Evolutionary conservation across 1,139 yeast genomes (phyloP).

Genomic region (Nakaseomyces delphensis): DNA sequence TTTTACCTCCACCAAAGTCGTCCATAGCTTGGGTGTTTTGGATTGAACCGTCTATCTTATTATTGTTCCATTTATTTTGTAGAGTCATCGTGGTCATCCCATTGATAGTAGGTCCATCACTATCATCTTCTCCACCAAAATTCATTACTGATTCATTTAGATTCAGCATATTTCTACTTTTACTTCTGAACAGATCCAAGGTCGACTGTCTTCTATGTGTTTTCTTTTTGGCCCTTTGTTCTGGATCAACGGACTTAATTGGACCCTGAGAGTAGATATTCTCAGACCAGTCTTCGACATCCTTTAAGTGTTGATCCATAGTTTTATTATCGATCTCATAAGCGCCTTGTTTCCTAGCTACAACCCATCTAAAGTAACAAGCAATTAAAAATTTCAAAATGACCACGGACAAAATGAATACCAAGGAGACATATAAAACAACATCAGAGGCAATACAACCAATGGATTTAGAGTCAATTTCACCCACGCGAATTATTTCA

Average conservation of each 20-base stretch:
- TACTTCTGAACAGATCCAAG: conserved; percentile 8
- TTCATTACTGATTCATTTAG: conserved; percentile 13
- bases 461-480: conserved; percentile 77
- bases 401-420: conserved; percentile 76
- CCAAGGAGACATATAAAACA: conserved; percentile 70
- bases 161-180: conserved; percentile 19
- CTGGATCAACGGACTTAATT: conserved; percentile 43
- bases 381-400: conserved; percentile 72
- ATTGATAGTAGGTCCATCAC: neutral
- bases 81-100: conserved; percentile 34
- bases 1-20: conserved; percentile 7
- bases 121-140: conserved; percentile 6
- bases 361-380: conserved; percentile 77
- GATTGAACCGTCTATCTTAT: conserved; percentile 7
- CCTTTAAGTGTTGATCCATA: conserved; percentile 45
- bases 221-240: conserved; percentile 20
- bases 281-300: conserved; percentile 75
- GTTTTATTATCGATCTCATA: conserved; percentile 47
- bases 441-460: conserved; percentile 93
- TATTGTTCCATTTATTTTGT: conserved; percentile 23
- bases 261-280: conserved; percentile 47
- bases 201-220: conserved; percentile 9
- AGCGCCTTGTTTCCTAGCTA: conserved; percentile 77
- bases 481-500: conserved; percentile 86
- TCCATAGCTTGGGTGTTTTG: conserved; percentile 10